Conservation (phyloP, 345 rosid species). For the Ceriops decandra region DNA sequence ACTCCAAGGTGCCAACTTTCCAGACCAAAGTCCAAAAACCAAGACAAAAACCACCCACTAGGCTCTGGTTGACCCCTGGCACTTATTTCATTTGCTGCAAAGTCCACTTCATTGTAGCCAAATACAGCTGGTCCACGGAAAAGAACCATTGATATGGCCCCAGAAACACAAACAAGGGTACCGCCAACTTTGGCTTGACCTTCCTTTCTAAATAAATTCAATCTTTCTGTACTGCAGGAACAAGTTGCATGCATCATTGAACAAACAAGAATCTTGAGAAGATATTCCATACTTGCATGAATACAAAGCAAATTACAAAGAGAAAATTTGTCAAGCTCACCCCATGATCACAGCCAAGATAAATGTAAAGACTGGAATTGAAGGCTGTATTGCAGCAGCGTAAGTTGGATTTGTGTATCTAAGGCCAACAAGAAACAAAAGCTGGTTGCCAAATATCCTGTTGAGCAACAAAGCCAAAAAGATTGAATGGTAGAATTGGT, state of each 20-base stretch:
- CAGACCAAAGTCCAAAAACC: constrained; percentile 55
- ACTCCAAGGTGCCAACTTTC: constrained; percentile 89
- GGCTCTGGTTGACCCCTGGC: constrained; percentile 92
- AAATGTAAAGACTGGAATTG: constrained; percentile 96
- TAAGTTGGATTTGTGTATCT: constrained; percentile 95
- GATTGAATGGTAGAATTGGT: constrained; percentile 9
- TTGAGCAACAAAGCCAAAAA: constrained; percentile 17
- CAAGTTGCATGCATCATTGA: constrained; percentile 19
- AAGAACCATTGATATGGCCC: constrained; percentile 82
- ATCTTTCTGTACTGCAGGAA: constrained; percentile 93
- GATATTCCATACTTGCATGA: background rate
- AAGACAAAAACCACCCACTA: constrained; percentile 65
- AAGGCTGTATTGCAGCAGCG: constrained; percentile 97
- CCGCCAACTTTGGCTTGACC: constrained; percentile 92
- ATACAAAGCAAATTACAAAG: background rate
- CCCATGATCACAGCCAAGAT: constrained; percentile 88
- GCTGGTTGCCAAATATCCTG: constrained; percentile 98
- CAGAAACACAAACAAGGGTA: constrained; percentile 72
- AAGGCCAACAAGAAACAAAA: constrained; percentile 90
- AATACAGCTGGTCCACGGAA: constrained; percentile 83
- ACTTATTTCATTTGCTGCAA: constrained; percentile 50
- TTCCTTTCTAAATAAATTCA: constrained; percentile 68
- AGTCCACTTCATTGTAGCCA: constrained; percentile 54
- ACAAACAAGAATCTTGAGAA: constrained; percentile 7
- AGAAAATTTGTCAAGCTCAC: constrained; percentile 38